Conservation (phyloP, 441 rosid species). For the Euphorbia corollata region DNA sequence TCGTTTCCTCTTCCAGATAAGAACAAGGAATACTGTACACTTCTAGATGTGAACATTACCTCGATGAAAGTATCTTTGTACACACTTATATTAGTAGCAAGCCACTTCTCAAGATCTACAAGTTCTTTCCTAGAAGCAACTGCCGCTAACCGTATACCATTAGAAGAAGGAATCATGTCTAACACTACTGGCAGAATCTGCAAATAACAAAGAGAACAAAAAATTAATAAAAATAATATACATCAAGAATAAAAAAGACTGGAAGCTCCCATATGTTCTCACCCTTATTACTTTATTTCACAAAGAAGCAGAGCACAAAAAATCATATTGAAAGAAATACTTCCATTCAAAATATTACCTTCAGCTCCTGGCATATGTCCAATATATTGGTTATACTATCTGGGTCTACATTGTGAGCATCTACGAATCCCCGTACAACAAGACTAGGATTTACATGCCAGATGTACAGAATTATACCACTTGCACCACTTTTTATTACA, state of each 20-base stretch:
- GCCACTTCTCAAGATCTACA: conserved; percentile 85
- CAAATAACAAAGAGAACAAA: conserved; percentile 18
- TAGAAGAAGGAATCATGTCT: conserved; percentile 68
- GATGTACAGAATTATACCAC: conserved; percentile 56
- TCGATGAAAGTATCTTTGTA: conserved; percentile 71
- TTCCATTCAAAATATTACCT: conserved; percentile 40
- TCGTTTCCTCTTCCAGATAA: neutral
- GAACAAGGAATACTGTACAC: conserved; percentile 6
- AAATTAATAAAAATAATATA: no score
- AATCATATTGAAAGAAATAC: neutral
- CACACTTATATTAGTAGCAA: conserved; percentile 45
- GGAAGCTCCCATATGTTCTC: neutral
- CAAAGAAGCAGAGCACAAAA: neutral
- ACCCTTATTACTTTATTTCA: neutral
- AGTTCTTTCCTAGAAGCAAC: conserved; percentile 73
- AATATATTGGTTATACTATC: conserved; percentile 53
- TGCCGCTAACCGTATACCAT: conserved; percentile 68
- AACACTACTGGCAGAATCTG: conserved; percentile 67
- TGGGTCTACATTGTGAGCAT: conserved; percentile 46
- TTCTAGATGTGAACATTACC: conserved; percentile 42
- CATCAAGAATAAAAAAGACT: neutral
- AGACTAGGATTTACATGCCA: conserved; percentile 76
- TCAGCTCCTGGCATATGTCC: conserved; percentile 72
- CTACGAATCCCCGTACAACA: conserved; percentile 67
- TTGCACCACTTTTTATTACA: conserved; percentile 41